Conservation (phyloP, 495 filamentous ascomycete genomes). For the Talaromyces wortmannii region DNA sequence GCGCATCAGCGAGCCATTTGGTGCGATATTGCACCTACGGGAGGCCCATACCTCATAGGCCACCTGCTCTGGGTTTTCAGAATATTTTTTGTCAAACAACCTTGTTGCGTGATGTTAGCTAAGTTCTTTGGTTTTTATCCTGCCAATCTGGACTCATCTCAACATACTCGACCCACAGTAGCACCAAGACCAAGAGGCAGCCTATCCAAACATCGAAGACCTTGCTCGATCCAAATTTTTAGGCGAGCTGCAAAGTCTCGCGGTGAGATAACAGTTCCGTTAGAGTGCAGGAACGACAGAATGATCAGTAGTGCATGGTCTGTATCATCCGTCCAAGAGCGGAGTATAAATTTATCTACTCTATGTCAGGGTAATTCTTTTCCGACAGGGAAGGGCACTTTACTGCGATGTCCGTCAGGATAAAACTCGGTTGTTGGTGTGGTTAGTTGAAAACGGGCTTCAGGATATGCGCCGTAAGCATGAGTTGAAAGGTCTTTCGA, state of each 20-base stretch:
- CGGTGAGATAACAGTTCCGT: constrained; percentile 9
- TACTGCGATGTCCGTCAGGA: constrained; percentile 22
- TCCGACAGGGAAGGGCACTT: no score
- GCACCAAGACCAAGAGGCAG: constrained; percentile 33
- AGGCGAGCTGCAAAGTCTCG: constrained; percentile 31
- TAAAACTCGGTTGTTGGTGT: constrained; percentile 27
- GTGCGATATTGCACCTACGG: constrained; percentile 31
- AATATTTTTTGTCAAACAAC: constrained; percentile 24
- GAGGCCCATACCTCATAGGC: constrained; percentile 12
- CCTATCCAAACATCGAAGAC: constrained; percentile 29
- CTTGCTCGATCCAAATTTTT: constrained; percentile 28
- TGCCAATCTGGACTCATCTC: no score
- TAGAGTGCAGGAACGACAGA: constrained; percentile 29
- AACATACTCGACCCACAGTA: constrained; percentile 16
- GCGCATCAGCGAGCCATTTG: constrained; percentile 43
- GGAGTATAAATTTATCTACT: background rate
- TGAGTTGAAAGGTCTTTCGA: background rate
- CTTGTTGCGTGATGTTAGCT: background rate
- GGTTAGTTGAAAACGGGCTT: constrained; percentile 2
- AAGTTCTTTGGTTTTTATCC: background rate
- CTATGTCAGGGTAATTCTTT: background rate
- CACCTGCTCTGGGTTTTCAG: constrained; percentile 12
- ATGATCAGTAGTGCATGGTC: constrained; percentile 39
- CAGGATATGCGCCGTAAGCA: background rate
- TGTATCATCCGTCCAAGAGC: constrained; percentile 43